Evolutionary conservation across 2,329 filamentous ascomycete genomes (phyloP), one percentile per base, ranked within the genome.

Genomic region (Colletotrichum sp.): DNA sequence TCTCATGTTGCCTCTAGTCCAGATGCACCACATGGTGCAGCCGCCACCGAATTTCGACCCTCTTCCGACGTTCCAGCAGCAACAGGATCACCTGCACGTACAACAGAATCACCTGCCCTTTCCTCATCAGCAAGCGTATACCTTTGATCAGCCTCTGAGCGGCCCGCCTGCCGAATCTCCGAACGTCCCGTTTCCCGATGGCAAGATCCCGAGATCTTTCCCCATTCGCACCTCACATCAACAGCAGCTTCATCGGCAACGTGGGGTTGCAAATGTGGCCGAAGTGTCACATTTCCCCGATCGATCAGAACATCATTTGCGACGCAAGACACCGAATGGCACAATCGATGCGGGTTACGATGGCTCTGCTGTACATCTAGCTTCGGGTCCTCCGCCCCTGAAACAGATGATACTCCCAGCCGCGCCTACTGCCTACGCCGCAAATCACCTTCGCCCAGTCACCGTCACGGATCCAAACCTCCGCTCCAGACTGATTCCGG

Each of bases 311-410:
- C 93, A 98, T 84, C 94, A 95, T 80, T 88, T 98, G 72, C 92
- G 96, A 79, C 92, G 96, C 79, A 99, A 99, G 85, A 99, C 96
- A 10, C 97, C 96, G 6, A 96, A 93, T 81, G 97, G 96, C n/a
- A 98, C 96, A 49, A 90, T 99, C 77, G 94, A 96, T 78, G 95
- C 95, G 70, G 96, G 95, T 13, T 98, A 98, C 81, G 96, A 99
- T 88, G 95, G 95, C 36, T 95, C 95, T 7, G 92, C 93, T 2
- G 89, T 93, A 26, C 94, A 95, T 81, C 92, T 93, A 80, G 92
- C 90, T 12, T 92, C 93, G 44, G 94, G 94, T 49, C 93, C 94
- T 8, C 95, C 95, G 49, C 93, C 95, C 2, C 88, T 92, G 63
- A 98, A 98, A 85, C 96, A 98, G 82, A 92, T 98, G 82, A 89